These are phyloP conservation scores for Talinum fruticosum DNA, from an alignment of 148 eudicot species.

Conservation along the genomic window DNA sequence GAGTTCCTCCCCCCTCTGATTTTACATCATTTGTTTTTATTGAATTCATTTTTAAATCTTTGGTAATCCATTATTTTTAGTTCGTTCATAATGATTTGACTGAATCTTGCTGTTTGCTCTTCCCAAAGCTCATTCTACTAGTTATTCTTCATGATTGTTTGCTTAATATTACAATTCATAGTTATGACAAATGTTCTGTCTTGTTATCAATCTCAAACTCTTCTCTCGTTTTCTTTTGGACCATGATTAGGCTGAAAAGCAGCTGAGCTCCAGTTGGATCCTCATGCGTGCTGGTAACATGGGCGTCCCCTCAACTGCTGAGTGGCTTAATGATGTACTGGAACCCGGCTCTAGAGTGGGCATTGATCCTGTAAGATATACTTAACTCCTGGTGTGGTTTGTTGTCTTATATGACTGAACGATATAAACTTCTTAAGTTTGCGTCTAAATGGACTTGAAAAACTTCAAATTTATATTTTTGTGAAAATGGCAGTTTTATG, in stretches of 20 bases:
- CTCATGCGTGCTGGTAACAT: slow-evolving; percentile 94
- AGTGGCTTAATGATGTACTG: slow-evolving; percentile 89
- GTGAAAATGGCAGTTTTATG: neutral
- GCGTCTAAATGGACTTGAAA: neutral
- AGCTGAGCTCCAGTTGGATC: slow-evolving; percentile 81
- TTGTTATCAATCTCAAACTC: neutral
- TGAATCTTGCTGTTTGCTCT: no score
- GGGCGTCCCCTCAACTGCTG: slow-evolving; percentile 83
- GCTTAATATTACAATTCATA: neutral
- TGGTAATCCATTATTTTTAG: neutral
- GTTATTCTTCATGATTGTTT: neutral
- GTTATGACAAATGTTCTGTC: neutral
- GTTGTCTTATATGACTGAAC: neutral
- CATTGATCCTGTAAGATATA: slow-evolving; percentile 93
- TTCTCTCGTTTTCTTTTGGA: slow-evolving; percentile 3
- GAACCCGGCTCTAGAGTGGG: slow-evolving; percentile 93
- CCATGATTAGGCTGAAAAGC: slow-evolving; percentile 75
- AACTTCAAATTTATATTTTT: neutral
- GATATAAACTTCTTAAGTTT: neutral
- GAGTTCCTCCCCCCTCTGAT: no score
- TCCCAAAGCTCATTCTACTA: neutral
- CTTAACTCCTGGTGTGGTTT: slow-evolving; percentile 14
- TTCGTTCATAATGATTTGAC: neutral
- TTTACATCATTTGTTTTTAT: no score
- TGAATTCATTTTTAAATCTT: neutral